A percentile compares a stretch with the other conserved stretches of the same genome.
phyloP scores from a whole-genome alignment of 352 stramenopile species.

The Blastocystis sp. region DNA sequence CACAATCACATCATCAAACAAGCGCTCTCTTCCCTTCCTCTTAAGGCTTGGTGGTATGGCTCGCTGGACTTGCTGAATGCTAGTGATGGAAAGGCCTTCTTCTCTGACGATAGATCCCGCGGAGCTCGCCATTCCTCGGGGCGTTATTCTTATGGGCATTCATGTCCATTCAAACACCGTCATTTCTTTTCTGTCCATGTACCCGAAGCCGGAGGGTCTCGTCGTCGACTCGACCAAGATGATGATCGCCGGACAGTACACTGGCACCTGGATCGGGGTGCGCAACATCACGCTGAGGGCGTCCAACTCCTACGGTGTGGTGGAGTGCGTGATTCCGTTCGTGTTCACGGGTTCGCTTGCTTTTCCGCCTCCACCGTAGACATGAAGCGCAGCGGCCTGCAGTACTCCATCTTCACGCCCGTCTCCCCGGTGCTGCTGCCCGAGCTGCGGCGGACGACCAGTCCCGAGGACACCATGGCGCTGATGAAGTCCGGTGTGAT shows the following conservation, averaged over 20 bases:
- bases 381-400: neutral
- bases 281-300: neutral
- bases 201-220: neutral
- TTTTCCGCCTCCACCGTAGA: neutral
- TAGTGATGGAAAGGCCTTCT: neutral
- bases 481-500: neutral
- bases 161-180: neutral
- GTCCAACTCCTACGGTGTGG: neutral
- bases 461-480: neutral
- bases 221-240: neutral
- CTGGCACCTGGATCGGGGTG: neutral
- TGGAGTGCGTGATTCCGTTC: neutral
- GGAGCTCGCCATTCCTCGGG: neutral
- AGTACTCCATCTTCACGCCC: neutral
- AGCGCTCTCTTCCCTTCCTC: neutral
- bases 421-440: neutral
- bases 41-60: neutral
- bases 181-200: neutral
- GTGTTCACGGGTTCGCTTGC: constrained; percentile 1
- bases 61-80: neutral
- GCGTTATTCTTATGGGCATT: neutral
- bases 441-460: neutral
- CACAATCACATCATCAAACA: neutral
- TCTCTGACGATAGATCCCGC: neutral
- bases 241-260: constrained; percentile 8